phyloP scores from a whole-genome alignment of 495 filamentous ascomycete genomes.

The Letharia columbiana region DNA sequence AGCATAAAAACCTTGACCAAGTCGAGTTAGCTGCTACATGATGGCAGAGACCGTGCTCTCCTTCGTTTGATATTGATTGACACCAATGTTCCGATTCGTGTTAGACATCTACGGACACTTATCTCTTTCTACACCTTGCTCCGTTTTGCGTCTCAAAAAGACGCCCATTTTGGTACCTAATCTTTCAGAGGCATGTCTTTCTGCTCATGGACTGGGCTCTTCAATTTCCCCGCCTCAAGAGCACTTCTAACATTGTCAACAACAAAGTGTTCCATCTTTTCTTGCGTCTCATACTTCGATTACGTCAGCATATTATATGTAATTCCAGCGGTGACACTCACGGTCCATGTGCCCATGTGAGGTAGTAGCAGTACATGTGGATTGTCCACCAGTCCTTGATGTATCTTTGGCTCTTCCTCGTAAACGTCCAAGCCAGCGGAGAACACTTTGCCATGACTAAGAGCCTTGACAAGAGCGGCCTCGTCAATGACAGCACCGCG shows the following conservation, averaged over 20 bases:
- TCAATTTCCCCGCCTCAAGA: constrained; percentile 47
- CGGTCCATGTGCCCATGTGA: constrained; percentile 62
- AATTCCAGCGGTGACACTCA: not conserved
- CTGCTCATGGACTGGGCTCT: constrained; percentile 52
- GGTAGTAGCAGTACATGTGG: constrained; percentile 55
- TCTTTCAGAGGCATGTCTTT: constrained; percentile 19
- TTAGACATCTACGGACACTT: not conserved
- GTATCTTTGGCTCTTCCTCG: constrained; percentile 58
- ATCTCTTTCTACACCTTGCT: not conserved
- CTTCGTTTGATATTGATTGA: too few relatives aligned
- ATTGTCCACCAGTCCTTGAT: constrained; percentile 52
- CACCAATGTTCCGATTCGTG: too few relatives aligned
- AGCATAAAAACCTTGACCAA: too few relatives aligned
- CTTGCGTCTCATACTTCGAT: constrained; percentile 47
- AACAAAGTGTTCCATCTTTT: constrained; percentile 57
- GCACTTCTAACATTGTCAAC: constrained; percentile 53
- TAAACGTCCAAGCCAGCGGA: constrained; percentile 61
- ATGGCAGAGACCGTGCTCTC: too few relatives aligned
- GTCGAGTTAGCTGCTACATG: too few relatives aligned
- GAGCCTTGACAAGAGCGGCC: constrained; percentile 54
- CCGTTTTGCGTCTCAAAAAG: not conserved
- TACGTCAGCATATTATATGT: not conserved
- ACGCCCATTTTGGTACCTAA: not conserved
- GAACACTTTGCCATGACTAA: constrained; percentile 52
- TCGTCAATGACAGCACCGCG: constrained; percentile 65